Percentiles rank a stretch among this genome's conserved stretches.
Conservation (phyloP, 108 stramenopile species). For the Cyclostephanos tholiformis region DNA sequence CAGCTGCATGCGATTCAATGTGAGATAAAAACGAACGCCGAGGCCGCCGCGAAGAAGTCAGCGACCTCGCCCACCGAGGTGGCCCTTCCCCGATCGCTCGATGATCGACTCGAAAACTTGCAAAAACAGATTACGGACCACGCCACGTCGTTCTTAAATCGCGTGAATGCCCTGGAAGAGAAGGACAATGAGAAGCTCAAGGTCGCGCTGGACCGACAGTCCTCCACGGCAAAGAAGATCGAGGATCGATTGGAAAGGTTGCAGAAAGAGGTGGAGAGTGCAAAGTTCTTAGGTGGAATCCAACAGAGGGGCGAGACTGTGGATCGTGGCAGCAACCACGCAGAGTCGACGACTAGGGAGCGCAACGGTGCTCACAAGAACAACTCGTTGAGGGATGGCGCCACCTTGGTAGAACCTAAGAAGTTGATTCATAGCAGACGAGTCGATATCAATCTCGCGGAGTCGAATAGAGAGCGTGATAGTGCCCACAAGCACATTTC, state of each 20-base stretch:
- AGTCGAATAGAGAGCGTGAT: background rate
- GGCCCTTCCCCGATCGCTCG: conserved; percentile 14
- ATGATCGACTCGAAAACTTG: conserved; percentile 23
- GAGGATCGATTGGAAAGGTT: background rate
- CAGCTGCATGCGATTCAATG: conserved; percentile 1
- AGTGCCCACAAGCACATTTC: background rate
- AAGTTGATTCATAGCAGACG: background rate
- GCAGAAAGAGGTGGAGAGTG: background rate
- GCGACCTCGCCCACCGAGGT: background rate
- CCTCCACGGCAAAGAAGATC: background rate
- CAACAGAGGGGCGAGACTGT: background rate
- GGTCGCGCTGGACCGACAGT: background rate
- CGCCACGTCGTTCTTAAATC: conserved; percentile 13
- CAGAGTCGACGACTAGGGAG: background rate
- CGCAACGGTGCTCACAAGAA: background rate
- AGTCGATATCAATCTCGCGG: background rate
- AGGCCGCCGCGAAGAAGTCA: background rate
- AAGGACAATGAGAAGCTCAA: background rate
- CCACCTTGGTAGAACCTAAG: background rate
- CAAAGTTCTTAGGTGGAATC: background rate
- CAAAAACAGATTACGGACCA: conserved; percentile 18
- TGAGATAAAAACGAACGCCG: conserved; percentile 11
- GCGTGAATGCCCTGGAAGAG: background rate
- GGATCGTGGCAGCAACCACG: background rate
- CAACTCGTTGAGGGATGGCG: background rate